Conservation (phyloP, 148 eudicot genomes). For the Simmondsia chinensis region DNA sequence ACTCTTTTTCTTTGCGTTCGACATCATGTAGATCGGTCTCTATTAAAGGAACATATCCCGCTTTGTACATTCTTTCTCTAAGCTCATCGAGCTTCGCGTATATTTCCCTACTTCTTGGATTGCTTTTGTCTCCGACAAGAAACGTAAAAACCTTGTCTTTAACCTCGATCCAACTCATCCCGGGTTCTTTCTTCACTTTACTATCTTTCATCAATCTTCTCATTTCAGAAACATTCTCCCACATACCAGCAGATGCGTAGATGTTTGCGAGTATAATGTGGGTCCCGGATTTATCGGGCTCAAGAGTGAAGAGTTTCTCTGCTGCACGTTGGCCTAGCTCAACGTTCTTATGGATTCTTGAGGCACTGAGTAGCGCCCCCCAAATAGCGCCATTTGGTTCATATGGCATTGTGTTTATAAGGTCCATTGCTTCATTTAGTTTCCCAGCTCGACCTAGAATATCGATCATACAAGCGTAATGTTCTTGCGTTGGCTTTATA, state of each 20-base stretch:
- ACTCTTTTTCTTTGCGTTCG: conserved; percentile 45
- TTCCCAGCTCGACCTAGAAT: conserved; percentile 58
- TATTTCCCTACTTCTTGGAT: conserved; percentile 47
- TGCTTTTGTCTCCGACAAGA: conserved; percentile 52
- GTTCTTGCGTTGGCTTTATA: conserved; percentile 51
- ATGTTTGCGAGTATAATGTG: conserved; percentile 62
- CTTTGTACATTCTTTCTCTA: conserved; percentile 33
- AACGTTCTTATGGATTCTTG: conserved; percentile 54
- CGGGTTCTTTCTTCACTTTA: conserved; percentile 67
- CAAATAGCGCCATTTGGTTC: conserved; percentile 58
- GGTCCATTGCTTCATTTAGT: conserved; percentile 39
- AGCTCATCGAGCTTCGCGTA: conserved; percentile 55
- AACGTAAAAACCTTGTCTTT: conserved; percentile 54
- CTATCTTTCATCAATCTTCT: conserved; percentile 51
- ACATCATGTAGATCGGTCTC: conserved; percentile 68
- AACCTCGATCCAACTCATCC: conserved; percentile 72
- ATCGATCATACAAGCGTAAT: conserved; percentile 77
- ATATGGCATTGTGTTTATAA: conserved; percentile 54
- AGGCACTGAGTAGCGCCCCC: conserved; percentile 77
- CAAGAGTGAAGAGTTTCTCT: conserved; percentile 36
- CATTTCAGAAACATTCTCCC: conserved; percentile 51
- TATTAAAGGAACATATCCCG: conserved; percentile 51
- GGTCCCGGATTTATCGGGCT: conserved; percentile 65
- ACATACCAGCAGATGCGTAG: conserved; percentile 65
- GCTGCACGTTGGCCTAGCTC: conserved; percentile 59